A percentile compares a stretch with the other conserved stretches of the same genome.
phyloP scores from a whole-genome alignment of 306 rosid species.

The Prunus campanulata region DNA sequence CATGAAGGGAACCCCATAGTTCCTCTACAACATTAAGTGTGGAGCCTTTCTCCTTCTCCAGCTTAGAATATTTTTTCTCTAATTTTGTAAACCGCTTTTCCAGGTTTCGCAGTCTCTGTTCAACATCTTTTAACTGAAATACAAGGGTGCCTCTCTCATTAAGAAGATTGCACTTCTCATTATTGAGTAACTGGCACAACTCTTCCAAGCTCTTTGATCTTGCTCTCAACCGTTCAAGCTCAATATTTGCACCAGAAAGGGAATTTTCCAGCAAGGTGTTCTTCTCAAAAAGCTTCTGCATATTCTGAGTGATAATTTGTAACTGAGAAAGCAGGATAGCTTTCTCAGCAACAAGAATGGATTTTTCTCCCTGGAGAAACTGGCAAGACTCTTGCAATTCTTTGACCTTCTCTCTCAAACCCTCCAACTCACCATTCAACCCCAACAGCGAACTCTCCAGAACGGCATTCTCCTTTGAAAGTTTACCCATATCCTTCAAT shows the following conservation, averaged over 20 bases:
- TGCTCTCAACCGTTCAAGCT: conserved; percentile 79
- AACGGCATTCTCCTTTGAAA: conserved; percentile 53
- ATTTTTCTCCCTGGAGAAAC: conserved; percentile 74
- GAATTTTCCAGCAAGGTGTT: conserved; percentile 74
- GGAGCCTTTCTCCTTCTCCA: conserved; percentile 75
- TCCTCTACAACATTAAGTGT: conserved; percentile 61
- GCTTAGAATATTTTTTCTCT: conserved; percentile 62
- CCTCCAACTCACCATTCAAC: conserved; percentile 63
- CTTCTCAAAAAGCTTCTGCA: conserved; percentile 78
- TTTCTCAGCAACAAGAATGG: conserved; percentile 66
- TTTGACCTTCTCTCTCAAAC: conserved; percentile 44
- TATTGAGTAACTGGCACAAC: conserved; percentile 60
- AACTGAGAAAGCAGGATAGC: conserved; percentile 71
- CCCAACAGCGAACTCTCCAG: conserved; percentile 63
- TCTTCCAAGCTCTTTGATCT: conserved; percentile 81
- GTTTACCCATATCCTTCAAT: conserved; percentile 55
- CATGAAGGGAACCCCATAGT: conserved; percentile 52
- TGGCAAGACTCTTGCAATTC: conserved; percentile 66
- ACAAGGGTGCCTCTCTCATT: conserved; percentile 70
- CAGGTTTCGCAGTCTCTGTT: conserved; percentile 63
- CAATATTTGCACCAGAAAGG: conserved; percentile 66
- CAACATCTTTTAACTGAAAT: conserved; percentile 63
- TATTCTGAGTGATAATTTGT: conserved; percentile 75
- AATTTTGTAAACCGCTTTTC: conserved; percentile 65
- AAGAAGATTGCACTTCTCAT: conserved; percentile 68